phyloP scores from a whole-genome alignment of 305 asterid genomes.

The Caryopteris hybrid region DNA sequence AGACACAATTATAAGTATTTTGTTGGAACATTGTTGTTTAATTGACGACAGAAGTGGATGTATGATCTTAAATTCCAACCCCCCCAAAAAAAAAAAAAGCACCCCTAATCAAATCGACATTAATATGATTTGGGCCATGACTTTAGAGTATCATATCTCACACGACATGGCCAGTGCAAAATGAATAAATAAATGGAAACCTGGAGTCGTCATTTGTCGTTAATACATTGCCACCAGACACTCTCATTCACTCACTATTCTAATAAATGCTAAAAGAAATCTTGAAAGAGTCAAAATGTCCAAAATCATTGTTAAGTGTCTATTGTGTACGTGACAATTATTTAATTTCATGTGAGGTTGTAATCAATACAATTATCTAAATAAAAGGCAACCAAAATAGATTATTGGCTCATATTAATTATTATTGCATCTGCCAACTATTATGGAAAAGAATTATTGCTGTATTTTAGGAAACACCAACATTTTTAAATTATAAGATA shows the following conservation, averaged over 20 bases:
- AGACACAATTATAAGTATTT: too few species aligned
- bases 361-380: neutral
- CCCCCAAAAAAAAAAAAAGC: too few species aligned
- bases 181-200: neutral
- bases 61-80: too few species aligned
- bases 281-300: neutral
- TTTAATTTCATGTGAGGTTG: neutral
- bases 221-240: too few species aligned
- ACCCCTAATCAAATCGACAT: too few species aligned
- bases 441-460: neutral
- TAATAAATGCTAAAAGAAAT: too few species aligned
- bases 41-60: too few species aligned
- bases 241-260: too few species aligned
- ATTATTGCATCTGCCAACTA: neutral
- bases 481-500: neutral
- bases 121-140: conserved; percentile 20
- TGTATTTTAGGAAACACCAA: neutral
- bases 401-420: neutral
- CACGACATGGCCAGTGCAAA: conserved; percentile 2
- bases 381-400: neutral
- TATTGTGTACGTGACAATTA: too few species aligned
- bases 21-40: too few species aligned
- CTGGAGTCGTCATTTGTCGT: neutral
- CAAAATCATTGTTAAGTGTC: neutral
- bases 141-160: conserved; percentile 4